A percentile compares a stretch with the other conserved stretches of the same genome.
These are phyloP conservation scores for Magnusiomyces tetraspermus DNA, from an alignment of 1,139 yeast genomes.

Conservation along the genomic window DNA sequence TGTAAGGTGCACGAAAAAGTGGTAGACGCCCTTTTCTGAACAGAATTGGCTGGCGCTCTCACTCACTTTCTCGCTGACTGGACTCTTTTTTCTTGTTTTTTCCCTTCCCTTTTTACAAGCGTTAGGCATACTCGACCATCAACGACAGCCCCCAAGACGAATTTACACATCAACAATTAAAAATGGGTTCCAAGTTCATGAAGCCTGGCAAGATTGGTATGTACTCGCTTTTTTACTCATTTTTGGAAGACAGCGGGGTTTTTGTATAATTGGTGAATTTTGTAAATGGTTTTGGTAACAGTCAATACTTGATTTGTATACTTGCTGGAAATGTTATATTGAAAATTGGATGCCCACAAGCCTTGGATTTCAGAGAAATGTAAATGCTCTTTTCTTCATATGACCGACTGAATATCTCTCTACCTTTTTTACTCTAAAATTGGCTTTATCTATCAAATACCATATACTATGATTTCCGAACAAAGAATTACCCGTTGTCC, in stretches of 20 bases:
- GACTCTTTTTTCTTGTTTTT: constrained; percentile 10
- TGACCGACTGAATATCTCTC: no score
- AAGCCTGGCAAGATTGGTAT: constrained; percentile 99
- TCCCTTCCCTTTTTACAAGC: constrained; percentile 11
- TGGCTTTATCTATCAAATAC: no score
- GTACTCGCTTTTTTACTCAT: constrained; percentile 33
- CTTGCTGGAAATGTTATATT: no score
- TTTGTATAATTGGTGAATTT: not conserved
- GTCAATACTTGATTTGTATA: not conserved
- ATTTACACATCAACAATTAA: constrained; percentile 15
- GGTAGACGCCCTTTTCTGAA: not conserved
- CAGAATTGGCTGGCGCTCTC: constrained; percentile 3
- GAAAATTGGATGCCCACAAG: no score
- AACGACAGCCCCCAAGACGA: constrained; percentile 16
- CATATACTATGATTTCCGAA: no score
- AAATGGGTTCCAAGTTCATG: constrained; percentile 69
- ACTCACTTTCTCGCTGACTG: not conserved
- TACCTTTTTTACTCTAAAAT: no score
- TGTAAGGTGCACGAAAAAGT: not conserved
- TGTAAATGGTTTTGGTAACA: not conserved
- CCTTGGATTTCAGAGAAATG: no score
- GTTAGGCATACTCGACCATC: constrained; percentile 16
- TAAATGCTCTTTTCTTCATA: no score
- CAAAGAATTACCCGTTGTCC: constrained; percentile 7
- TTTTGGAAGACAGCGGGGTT: not conserved